A percentile compares a stretch with the other conserved stretches of the same genome.
Conservation (phyloP, 2,329 filamentous ascomycete genomes). For the Apiospora hydei region DNA sequence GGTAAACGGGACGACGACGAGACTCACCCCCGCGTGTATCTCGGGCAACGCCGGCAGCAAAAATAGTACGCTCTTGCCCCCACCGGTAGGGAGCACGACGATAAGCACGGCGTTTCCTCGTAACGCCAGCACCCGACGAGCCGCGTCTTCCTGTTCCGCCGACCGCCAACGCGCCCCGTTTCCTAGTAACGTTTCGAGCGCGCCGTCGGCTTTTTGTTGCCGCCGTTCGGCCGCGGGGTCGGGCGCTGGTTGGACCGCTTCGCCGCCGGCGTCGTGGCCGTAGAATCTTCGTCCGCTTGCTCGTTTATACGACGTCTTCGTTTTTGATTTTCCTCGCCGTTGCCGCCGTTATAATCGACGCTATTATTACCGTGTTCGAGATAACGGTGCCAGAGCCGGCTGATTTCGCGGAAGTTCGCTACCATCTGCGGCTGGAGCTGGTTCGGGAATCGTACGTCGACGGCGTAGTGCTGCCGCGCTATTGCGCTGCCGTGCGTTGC, state of each 20-base stretch:
- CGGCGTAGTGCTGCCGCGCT: too few relatives aligned
- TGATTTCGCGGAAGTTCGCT: slow-evolving; percentile 10
- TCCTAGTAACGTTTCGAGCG: neutral
- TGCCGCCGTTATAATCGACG: too few relatives aligned
- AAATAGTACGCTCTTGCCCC: slow-evolving; percentile 21
- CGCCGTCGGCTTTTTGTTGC: neutral
- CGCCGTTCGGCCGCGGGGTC: neutral
- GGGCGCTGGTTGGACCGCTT: neutral
- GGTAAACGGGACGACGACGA: slow-evolving; percentile 10
- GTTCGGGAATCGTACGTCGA: neutral
- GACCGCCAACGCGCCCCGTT: neutral
- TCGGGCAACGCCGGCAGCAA: neutral
- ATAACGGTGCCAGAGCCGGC: slow-evolving; percentile 1
- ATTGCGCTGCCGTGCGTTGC: too few relatives aligned
- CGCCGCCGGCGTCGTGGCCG: neutral
- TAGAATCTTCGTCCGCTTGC: neutral
- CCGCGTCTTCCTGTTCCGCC: neutral
- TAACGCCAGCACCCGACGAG: neutral
- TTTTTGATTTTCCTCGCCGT: too few relatives aligned
- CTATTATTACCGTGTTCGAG: neutral
- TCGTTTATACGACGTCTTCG: neutral
- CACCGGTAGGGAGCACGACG: neutral
- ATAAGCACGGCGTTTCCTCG: neutral
- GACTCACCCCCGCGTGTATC: neutral
- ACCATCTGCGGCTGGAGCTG: neutral